These are phyloP conservation scores for Coccomyxa sp. DNA, from an alignment of 139 green algal genomes.

Conservation along the genomic window DNA sequence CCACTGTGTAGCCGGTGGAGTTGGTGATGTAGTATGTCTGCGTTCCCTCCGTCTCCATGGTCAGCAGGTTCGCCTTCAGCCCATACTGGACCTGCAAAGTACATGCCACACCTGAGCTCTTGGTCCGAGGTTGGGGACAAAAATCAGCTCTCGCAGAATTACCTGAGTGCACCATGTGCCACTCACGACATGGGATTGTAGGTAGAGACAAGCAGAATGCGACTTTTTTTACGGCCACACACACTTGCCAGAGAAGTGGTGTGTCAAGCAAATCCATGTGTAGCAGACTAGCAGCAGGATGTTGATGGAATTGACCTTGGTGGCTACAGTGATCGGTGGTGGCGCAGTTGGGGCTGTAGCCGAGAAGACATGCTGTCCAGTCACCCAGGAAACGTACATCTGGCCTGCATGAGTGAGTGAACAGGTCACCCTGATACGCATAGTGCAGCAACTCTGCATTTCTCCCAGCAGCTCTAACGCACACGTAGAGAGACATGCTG, in stretches of 20 bases:
- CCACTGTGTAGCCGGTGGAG: neutral
- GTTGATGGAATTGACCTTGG: neutral
- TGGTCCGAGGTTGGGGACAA: neutral
- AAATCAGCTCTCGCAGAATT: too few relatives aligned
- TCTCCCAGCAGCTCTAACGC: too few relatives aligned
- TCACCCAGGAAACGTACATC: neutral
- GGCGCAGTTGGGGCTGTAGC: neutral
- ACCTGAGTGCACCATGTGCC: too few relatives aligned
- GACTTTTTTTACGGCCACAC: neutral
- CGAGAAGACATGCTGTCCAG: neutral
- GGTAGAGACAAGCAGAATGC: too few relatives aligned
- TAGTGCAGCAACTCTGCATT: neutral
- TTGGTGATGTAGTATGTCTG: constrained; percentile 1
- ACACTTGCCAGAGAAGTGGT: neutral
- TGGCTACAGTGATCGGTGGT: neutral
- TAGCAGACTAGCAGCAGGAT: neutral
- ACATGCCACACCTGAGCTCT: neutral
- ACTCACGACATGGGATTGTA: too few relatives aligned
- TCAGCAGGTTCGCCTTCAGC: neutral
- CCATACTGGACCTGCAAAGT: neutral
- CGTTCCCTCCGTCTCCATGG: neutral
- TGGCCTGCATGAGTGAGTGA: neutral
- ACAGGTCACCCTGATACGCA: neutral
- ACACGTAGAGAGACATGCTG: neutral
- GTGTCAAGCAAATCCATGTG: neutral